These are phyloP conservation scores for Nitzschia sp. DNA, from an alignment of 108 stramenopile genomes.

Conservation along the genomic window DNA sequence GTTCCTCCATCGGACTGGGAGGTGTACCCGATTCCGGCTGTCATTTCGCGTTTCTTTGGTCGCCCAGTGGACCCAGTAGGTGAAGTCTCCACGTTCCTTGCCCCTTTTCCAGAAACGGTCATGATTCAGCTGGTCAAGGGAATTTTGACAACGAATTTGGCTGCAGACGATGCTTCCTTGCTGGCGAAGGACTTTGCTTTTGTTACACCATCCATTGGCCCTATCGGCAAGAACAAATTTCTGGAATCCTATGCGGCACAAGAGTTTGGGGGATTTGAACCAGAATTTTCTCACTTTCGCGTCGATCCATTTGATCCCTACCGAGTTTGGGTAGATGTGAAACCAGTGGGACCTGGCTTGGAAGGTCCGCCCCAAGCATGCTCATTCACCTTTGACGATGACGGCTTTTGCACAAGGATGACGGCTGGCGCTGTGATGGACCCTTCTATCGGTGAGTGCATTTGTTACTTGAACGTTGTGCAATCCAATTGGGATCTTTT, in stretches of 20 bases:
- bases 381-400: slow-evolving; percentile 68
- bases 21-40: not conserved
- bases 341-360: slow-evolving; percentile 34
- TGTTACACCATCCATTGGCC: not conserved
- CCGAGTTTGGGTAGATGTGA: slow-evolving; percentile 63
- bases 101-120: slow-evolving; percentile 2
- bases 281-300: slow-evolving; percentile 55
- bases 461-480: too few species aligned
- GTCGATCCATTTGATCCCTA: slow-evolving; percentile 71
- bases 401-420: slow-evolving; percentile 62
- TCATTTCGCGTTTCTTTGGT: slow-evolving; percentile 7
- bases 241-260: slow-evolving; percentile 32
- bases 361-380: slow-evolving; percentile 53
- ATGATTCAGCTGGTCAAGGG: slow-evolving; percentile 4
- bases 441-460: slow-evolving; percentile 41
- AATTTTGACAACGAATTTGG: not conserved
- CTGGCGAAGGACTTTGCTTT: not conserved
- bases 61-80: not conserved
- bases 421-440: slow-evolving; percentile 59
- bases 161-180: not conserved
- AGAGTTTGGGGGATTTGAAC: slow-evolving; percentile 43
- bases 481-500: too few species aligned
- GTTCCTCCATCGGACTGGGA: slow-evolving; percentile 3
- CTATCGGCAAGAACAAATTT: slow-evolving; percentile 34
- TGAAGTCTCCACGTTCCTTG: not conserved